These are phyloP conservation scores for Cetradonia linearis DNA, from an alignment of 495 filamentous ascomycete species.

Conservation along the genomic window DNA sequence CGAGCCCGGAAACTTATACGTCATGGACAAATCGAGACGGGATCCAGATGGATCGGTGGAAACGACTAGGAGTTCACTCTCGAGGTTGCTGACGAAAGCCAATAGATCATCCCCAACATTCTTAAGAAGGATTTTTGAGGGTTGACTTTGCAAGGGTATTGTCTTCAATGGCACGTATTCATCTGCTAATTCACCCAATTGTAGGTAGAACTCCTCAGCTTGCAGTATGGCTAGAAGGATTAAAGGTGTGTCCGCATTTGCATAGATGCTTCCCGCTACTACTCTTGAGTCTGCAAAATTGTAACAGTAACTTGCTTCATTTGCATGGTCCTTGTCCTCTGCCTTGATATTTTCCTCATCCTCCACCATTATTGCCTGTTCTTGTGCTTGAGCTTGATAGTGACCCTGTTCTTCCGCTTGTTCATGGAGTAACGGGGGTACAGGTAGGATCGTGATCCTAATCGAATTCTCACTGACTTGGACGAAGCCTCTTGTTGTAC, in stretches of 20 bases:
- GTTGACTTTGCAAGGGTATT: neutral
- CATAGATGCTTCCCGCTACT: slow-evolving; percentile 7
- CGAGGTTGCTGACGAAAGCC: slow-evolving; percentile 12
- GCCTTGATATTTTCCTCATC: neutral
- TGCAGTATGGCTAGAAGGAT: neutral
- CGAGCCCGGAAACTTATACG: slow-evolving; percentile 16
- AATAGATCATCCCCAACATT: neutral
- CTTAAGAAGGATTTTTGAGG: slow-evolving; percentile 1
- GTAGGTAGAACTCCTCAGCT: slow-evolving; percentile 6
- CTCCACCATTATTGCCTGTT: neutral
- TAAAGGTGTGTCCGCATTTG: neutral
- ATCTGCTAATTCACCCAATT: neutral
- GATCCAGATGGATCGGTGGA: neutral
- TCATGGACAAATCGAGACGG: neutral
- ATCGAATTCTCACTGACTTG: slow-evolving; percentile 42
- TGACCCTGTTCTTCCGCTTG: neutral
- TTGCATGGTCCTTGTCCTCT: neutral
- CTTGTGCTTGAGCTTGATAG: neutral
- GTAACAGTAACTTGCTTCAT: neutral
- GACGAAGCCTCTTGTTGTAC: slow-evolving; percentile 32
- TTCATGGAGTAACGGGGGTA: neutral
- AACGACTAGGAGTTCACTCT: slow-evolving; percentile 7
- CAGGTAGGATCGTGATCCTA: neutral
- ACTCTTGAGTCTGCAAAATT: neutral
- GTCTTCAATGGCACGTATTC: slow-evolving; percentile 8